phyloP scores from a whole-genome alignment of 805 yeast species.

The Tetrapisispora fleetii region DNA sequence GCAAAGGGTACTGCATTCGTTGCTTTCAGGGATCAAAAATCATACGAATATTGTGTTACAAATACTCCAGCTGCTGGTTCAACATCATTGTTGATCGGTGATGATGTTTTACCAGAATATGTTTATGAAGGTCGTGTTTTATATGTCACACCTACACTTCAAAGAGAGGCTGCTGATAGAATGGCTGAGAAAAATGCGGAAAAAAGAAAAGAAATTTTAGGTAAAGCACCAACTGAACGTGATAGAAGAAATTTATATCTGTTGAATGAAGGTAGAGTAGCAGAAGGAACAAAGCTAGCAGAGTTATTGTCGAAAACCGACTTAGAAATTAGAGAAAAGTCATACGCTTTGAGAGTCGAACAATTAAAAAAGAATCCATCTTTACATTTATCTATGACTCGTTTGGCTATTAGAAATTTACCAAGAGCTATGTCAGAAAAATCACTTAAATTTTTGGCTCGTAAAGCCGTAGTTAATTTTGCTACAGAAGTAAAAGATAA shows the following conservation, averaged over 20 bases:
- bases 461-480: constrained; percentile 89
- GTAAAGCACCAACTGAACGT: constrained; percentile 67
- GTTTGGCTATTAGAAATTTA: constrained; percentile 87
- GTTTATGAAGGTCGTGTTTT: constrained; percentile 89
- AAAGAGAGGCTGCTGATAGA: constrained; percentile 67
- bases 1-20: constrained; percentile 95
- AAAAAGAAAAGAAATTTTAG: constrained; percentile 65
- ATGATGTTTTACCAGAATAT: constrained; percentile 81
- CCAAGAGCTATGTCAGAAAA: constrained; percentile 89
- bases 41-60: constrained; percentile 57
- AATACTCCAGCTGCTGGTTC: constrained; percentile 69
- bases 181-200: constrained; percentile 65
- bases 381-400: constrained; percentile 83
- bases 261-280: constrained; percentile 88
- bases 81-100: constrained; percentile 68
- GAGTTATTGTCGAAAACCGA: constrained; percentile 58
- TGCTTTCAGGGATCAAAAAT: constrained; percentile 57
- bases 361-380: constrained; percentile 87
- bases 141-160: constrained; percentile 76
- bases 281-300: constrained; percentile 72
- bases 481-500: constrained; percentile 77
- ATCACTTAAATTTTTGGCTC: constrained; percentile 80
- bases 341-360: constrained; percentile 74
- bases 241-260: constrained; percentile 81
- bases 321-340: constrained; percentile 78